phyloP scores from a whole-genome alignment of 2,329 filamentous ascomycete species.

The Lanzia echinophila region DNA sequence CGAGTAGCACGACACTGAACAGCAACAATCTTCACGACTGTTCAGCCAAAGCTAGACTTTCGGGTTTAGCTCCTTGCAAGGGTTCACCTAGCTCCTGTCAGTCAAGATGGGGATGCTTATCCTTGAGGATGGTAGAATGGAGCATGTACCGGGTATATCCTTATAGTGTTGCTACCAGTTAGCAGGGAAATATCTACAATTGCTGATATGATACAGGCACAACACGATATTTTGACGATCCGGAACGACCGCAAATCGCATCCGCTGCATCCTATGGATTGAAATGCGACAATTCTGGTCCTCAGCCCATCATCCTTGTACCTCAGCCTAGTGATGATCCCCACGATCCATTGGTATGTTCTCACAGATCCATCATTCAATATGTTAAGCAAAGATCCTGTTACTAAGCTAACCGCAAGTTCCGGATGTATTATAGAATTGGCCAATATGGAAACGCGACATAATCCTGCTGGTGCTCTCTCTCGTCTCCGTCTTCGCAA shows the following conservation, averaged over 20 bases:
- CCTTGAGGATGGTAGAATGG: constrained; percentile 48
- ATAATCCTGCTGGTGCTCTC: constrained; percentile 73
- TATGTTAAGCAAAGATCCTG: not conserved
- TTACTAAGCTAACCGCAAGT: no score
- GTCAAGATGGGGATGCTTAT: constrained; percentile 50
- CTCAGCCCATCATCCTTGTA: constrained; percentile 68
- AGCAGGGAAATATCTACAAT: not conserved
- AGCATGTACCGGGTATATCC: constrained; percentile 65
- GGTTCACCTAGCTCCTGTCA: not conserved
- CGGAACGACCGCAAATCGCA: constrained; percentile 40
- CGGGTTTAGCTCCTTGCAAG: not conserved
- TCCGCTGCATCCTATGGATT: constrained; percentile 40
- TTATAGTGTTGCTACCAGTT: not conserved
- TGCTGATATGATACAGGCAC: constrained; percentile 40
- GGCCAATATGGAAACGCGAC: constrained; percentile 83
- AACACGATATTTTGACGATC: constrained; percentile 58
- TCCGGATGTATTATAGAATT: constrained; percentile 47
- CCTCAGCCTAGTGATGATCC: constrained; percentile 89
- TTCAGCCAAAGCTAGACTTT: not conserved
- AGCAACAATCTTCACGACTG: not conserved
- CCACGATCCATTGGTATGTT: constrained; percentile 70
- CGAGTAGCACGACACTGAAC: no score
- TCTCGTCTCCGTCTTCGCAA: constrained; percentile 73
- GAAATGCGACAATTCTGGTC: constrained; percentile 66
- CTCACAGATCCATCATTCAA: not conserved